Conservation (phyloP, 2,329 filamentous ascomycete species). For the Boeremia lycopersici region DNA sequence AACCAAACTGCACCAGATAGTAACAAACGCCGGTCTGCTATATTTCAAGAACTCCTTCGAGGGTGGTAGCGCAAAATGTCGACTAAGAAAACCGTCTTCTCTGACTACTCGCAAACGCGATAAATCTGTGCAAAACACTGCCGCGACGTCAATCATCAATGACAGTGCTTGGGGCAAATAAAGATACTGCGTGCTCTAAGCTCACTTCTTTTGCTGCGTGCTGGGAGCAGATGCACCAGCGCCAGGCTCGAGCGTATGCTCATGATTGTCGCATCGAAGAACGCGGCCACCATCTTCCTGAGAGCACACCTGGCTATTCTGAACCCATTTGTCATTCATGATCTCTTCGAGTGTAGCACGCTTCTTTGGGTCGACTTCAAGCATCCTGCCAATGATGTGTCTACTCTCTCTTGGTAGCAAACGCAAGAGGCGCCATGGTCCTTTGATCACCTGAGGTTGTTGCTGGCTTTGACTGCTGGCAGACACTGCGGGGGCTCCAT, state of each 20-base stretch:
- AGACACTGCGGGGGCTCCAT: slow-evolving; percentile 24
- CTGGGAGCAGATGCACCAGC: slow-evolving; percentile 39
- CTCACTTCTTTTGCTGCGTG: slow-evolving; percentile 45
- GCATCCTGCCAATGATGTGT: slow-evolving; percentile 89
- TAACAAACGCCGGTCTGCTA: slow-evolving; percentile 9
- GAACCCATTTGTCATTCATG: slow-evolving; percentile 87
- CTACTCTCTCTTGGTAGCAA: slow-evolving; percentile 87
- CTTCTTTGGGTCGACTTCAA: slow-evolving; percentile 83
- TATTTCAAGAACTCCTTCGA: slow-evolving; percentile 5
- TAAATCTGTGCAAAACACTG: slow-evolving; percentile 9
- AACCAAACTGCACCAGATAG: slow-evolving; percentile 2
- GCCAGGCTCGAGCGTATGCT: slow-evolving; percentile 79
- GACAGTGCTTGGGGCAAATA: not conserved
- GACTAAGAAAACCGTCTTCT: slow-evolving; percentile 7
- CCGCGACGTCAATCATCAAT: slow-evolving; percentile 12
- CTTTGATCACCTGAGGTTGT: slow-evolving; percentile 72
- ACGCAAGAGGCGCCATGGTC: slow-evolving; percentile 87
- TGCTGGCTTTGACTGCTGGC: slow-evolving; percentile 57
- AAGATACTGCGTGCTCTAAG: slow-evolving; percentile 2
- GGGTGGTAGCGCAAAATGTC: slow-evolving; percentile 2
- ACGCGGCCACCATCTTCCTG: slow-evolving; percentile 77
- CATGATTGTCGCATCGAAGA: slow-evolving; percentile 75
- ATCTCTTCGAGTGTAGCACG: slow-evolving; percentile 87
- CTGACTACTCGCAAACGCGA: slow-evolving; percentile 4
- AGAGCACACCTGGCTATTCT: slow-evolving; percentile 79